Evolutionary conservation across 208 protist genomes (phyloP).

Genomic region (Leishmania aethiopica): DNA sequence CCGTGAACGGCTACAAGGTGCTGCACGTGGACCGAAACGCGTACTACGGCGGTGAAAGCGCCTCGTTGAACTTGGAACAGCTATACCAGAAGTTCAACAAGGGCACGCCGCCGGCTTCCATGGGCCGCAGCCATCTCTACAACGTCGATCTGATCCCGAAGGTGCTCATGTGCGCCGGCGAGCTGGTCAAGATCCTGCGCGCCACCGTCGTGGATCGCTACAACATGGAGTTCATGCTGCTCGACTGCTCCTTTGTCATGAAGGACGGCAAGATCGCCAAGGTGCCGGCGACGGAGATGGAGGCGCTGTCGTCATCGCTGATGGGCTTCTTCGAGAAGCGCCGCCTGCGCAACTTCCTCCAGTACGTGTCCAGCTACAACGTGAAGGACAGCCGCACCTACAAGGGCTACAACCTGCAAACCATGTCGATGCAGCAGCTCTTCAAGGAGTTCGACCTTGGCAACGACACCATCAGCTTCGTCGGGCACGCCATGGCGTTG

Average conservation of each 20-base stretch:
- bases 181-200: slow-evolving; percentile 98
- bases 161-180: slow-evolving; percentile 98
- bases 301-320: slow-evolving; percentile 96
- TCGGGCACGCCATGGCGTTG: slow-evolving; percentile 97
- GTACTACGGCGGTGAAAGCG: slow-evolving; percentile 99
- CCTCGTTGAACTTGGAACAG: slow-evolving; percentile 98
- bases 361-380: slow-evolving; percentile 93
- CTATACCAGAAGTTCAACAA: slow-evolving; percentile 96
- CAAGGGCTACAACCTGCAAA: slow-evolving; percentile 89
- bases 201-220: slow-evolving; percentile 98
- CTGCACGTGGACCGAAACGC: slow-evolving; percentile 99
- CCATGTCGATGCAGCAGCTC: slow-evolving; percentile 92
- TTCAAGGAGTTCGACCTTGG: slow-evolving; percentile 97
- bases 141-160: slow-evolving; percentile 99
- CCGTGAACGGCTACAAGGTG: slow-evolving; percentile 98
- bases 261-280: slow-evolving; percentile 96
- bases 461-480: slow-evolving; percentile 96
- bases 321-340: slow-evolving; percentile 99
- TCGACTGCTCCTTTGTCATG: slow-evolving; percentile 98
- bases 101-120: slow-evolving; percentile 54
- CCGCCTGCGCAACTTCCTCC: slow-evolving; percentile 93
- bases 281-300: slow-evolving; percentile 96
- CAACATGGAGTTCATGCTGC: slow-evolving; percentile 98
- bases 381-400: slow-evolving; percentile 89
- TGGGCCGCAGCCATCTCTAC: slow-evolving; percentile 97